Evolutionary conservation across 2,329 filamentous ascomycete species (phyloP), one percentile per base, ranked within the genome.

Genomic region (Colletotrichum karsti): DNA sequence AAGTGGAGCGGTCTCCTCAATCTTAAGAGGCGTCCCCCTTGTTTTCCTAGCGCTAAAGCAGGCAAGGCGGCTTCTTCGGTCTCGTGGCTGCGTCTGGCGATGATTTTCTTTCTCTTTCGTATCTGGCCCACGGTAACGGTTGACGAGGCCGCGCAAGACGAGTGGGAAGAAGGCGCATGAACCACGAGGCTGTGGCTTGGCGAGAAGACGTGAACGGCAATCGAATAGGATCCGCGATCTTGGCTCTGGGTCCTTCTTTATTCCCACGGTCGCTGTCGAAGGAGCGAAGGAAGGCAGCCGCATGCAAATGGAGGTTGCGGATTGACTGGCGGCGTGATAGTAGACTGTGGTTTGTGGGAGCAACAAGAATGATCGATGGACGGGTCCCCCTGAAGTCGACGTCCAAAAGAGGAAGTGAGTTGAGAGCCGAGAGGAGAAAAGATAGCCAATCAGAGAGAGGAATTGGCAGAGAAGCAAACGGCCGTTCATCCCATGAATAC

Each of bases 21-120:
- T 44, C 39, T 41, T 44, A 10, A 26, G 48, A 55, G 46, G 5
- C n/a, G 18, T n/a, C 39, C 60, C 65, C 65, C 41, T 41, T 55
- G 61, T 58, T 68, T 68, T 59, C 39, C 37, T 46, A 42, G 60
- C 60, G 42, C 53, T 22, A 67, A 64, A 39, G 44, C 53, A 58
- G 53, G 53, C 35, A 33, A 68, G 37, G 46, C 54, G 61, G 50
- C 44, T 54, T 59, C 28, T 42, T 20, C 46, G 30, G 53, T n/a
- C n/a, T n/a, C n/a, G n/a, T 68, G 60, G 61, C 60, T 65, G 30
- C 65, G 53, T 53, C 39, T 57, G 59, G 61, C 30, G 18, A 30
- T 35, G 62, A 35, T 22, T 63, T 28, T 24, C 42, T 24, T 46
- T 42, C 41, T 57, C 41, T 63, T 39, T 64, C 33, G 50, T 56